Base-by-base conservation (phyloP, 1,139 yeast genomes). In the Candida mesenterica region DNA sequence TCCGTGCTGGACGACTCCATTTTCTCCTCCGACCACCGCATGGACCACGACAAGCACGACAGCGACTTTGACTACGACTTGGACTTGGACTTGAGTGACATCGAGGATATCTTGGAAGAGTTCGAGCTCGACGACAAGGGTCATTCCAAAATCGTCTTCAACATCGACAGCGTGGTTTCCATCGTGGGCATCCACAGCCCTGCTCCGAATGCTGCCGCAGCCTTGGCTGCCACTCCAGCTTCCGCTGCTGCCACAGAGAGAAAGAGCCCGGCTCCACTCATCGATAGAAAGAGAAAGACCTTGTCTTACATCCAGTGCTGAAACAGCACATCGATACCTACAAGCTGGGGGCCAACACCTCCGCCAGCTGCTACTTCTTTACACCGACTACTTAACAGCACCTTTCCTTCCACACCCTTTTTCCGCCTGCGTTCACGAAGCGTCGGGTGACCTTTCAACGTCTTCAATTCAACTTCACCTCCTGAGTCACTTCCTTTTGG, bases 131-230 rank as follows among this genome's bases (percentile, higher is more conserved):
- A 50, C 15, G 55, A 48, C 13, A 41, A 41, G 14, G 51, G 50
- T 3, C 35, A 42, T 8, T 44, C 52, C 17, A 38, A 28, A 5
- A 26, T 48, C 16, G 48, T 61, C 5, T 47, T 41, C 34, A 28
- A 41, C 18, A 49, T 61, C 6, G 62, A 59, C 30, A 53, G 47
- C 3, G 52, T 59, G 7, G 51, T 59, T 5, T 44, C 53, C 2
- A 48, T 59, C 2, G 49, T 52, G 15, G 56, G 51, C 4, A 34
- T 43, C 8, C 48, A 52, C 41, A 34, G 41, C 17, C 41, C 46
- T 12, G 24, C 36, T 4, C 26, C 37, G 4, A 29, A 13, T 8
- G 16, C 33, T n/a, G n/a, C n/a, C n/a, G n/a, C n/a, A n/a, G n/a
- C n/a, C n/a, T n/a, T n/a, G n/a, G n/a, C n/a, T n/a, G n/a, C n/a